A percentile compares a stretch with the other conserved stretches of the same genome.
These are phyloP conservation scores for Nidularia pulvinata DNA, from an alignment of 768 basidiomycete species.

Conservation along the genomic window DNA sequence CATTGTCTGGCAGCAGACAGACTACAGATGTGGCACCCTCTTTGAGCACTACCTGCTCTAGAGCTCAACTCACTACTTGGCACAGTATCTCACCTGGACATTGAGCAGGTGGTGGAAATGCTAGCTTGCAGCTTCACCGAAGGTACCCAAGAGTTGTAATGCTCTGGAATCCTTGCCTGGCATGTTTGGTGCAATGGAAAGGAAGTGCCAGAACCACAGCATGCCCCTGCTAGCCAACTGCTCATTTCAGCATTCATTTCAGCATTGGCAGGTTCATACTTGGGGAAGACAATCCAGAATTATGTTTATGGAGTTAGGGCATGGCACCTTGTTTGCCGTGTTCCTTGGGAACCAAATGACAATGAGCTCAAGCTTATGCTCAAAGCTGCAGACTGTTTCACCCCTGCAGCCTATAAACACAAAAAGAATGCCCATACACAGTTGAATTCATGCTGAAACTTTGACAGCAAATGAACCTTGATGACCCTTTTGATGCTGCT, in stretches of 20 bases:
- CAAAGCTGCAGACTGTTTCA: constrained; percentile 18
- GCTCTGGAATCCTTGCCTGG: constrained; percentile 25
- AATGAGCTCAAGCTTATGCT: constrained; percentile 21
- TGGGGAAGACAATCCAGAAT: constrained; percentile 28
- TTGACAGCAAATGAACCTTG: constrained; percentile 14
- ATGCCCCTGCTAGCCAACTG: constrained; percentile 18
- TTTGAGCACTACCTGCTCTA: not conserved
- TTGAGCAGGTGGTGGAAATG: not conserved
- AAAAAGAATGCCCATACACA: no score
- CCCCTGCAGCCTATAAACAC: constrained; percentile 24
- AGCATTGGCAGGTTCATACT: constrained; percentile 23
- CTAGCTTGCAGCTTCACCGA: not conserved
- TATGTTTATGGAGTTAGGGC: constrained; percentile 35
- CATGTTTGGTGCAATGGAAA: constrained; percentile 36
- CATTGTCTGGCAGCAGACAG: not conserved
- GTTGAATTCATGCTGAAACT: constrained; percentile 16
- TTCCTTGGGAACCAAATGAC: constrained; percentile 22
- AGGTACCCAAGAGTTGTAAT: not conserved
- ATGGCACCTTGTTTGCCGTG: constrained; percentile 44
- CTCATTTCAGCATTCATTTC: constrained; percentile 28
- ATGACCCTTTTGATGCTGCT: constrained; percentile 25
- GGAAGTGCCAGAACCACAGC: constrained; percentile 22
- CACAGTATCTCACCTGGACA: not conserved
- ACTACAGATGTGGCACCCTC: not conserved
- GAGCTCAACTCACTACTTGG: not conserved